Conservation (phyloP, 768 basidiomycete genomes). For the Agaricus subrufescens region DNA sequence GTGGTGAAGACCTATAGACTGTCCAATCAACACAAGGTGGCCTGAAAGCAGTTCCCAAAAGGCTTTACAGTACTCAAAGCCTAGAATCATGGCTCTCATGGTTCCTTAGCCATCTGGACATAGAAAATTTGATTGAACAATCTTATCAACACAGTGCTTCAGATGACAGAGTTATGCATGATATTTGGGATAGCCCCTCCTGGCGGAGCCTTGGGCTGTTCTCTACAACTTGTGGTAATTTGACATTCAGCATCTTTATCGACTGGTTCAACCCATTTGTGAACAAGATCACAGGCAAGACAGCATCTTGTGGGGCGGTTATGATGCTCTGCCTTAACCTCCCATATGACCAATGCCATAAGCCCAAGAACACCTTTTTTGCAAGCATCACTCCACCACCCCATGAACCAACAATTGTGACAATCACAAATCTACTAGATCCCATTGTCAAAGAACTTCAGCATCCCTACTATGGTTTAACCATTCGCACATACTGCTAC, state of each 20-base stretch:
- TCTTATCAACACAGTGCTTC: slow-evolving; percentile 13
- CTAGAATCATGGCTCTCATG: slow-evolving; percentile 17
- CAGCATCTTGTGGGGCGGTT: slow-evolving; percentile 13
- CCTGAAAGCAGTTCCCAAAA: slow-evolving; percentile 7
- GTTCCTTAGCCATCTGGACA: slow-evolving; percentile 15
- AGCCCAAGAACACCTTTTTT: slow-evolving; percentile 11
- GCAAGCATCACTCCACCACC: slow-evolving; percentile 20
- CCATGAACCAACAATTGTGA: slow-evolving; percentile 14
- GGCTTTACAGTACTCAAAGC: slow-evolving; percentile 15
- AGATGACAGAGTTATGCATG: slow-evolving; percentile 9
- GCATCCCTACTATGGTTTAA: slow-evolving; percentile 10
- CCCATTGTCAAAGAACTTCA: slow-evolving; percentile 4
- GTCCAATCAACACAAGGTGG: slow-evolving; percentile 7
- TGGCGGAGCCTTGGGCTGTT: slow-evolving; percentile 12
- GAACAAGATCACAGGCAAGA: slow-evolving; percentile 22
- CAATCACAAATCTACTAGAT: slow-evolving; percentile 14
- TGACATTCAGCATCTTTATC: slow-evolving; percentile 11
- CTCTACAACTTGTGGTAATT: slow-evolving; percentile 14
- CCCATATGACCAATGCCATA: slow-evolving; percentile 11
- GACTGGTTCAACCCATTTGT: slow-evolving; percentile 25
- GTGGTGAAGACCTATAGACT: slow-evolving; percentile 11
- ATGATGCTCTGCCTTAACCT: slow-evolving; percentile 16
- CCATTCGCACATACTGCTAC: slow-evolving; percentile 13
- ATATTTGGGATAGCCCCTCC: slow-evolving; percentile 19
- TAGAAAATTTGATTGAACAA: slow-evolving; percentile 17